These are phyloP conservation scores for Phlebopus sp. DNA, from an alignment of 1,284 basidiomycete genomes.

Conservation along the genomic window DNA sequence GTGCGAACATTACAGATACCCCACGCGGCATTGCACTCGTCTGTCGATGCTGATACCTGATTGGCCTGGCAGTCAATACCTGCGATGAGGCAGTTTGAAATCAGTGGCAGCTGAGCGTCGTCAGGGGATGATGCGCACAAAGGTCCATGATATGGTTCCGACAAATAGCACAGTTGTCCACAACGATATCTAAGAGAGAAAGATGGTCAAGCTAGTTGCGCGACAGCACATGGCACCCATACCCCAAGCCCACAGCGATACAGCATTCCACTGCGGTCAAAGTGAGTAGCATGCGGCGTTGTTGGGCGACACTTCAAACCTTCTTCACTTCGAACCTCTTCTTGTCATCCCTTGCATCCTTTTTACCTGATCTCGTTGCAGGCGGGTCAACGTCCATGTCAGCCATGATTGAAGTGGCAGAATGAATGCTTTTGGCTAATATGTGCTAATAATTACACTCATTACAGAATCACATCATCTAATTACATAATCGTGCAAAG, in stretches of 20 bases:
- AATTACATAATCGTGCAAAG: constrained; percentile 18
- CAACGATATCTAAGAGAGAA: constrained; percentile 74
- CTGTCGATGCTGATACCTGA: constrained; percentile 93
- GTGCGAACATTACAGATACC: constrained; percentile 93
- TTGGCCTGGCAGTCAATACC: constrained; percentile 99
- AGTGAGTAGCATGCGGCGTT: constrained; percentile 7
- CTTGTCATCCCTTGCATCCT: constrained; percentile 58
- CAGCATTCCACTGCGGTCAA: constrained; percentile 86
- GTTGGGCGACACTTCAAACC: constrained; percentile 45
- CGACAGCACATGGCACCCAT: constrained; percentile 21
- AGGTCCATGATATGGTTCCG: constrained; percentile 99
- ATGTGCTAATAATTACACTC: too few relatives aligned
- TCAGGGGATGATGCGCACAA: constrained; percentile 53
- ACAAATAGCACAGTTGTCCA: constrained; percentile 96
- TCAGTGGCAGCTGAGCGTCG: constrained; percentile 7
- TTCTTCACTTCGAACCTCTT: constrained; percentile 94
- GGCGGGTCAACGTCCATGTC: constrained; percentile 81
- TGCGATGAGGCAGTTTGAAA: constrained; percentile 31
- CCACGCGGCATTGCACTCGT: constrained; percentile 99
- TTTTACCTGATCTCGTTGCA: constrained; percentile 36
- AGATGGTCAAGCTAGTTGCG: constrained; percentile 9
- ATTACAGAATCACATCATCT: too few relatives aligned
- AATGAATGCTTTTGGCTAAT: too few relatives aligned
- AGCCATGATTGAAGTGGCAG: constrained; percentile 43
- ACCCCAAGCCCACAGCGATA: constrained; percentile 97